Conservation (phyloP, 352 stramenopile genomes). For the Pythium vanterpoolii region DNA sequence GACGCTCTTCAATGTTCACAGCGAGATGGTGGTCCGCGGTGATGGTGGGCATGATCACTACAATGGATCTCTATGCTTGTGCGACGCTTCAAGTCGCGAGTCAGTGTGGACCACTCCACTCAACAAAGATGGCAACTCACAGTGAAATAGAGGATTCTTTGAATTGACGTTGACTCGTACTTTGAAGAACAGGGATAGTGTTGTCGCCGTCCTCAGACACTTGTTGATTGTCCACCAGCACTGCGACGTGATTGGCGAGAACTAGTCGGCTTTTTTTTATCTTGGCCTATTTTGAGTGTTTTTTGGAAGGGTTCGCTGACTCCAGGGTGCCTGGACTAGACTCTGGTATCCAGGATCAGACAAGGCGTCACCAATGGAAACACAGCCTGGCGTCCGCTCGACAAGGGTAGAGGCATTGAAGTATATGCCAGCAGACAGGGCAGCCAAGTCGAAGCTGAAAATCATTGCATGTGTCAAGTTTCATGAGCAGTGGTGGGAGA, state of each 20-base stretch:
- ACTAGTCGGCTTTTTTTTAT: conserved; percentile 11
- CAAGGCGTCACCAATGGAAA: conserved; percentile 17
- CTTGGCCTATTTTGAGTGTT: conserved; percentile 13
- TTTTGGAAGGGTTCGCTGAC: conserved; percentile 12
- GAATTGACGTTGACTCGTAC: conserved; percentile 13
- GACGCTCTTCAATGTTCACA: conserved; percentile 23
- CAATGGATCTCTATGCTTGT: not conserved
- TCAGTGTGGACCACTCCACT: conserved; percentile 10
- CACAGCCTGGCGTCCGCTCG: conserved; percentile 10
- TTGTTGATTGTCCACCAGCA: conserved; percentile 13
- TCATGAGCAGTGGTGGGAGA: not conserved
- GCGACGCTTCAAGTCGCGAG: conserved; percentile 11
- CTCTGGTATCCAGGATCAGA: conserved; percentile 19
- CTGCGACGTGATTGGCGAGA: conserved; percentile 13
- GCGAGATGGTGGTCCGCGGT: not conserved
- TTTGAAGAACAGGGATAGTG: conserved; percentile 1
- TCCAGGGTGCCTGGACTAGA: not conserved
- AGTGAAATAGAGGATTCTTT: not conserved
- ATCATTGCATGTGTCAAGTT: conserved; percentile 14
- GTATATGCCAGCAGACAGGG: conserved; percentile 6
- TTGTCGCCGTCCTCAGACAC: conserved; percentile 6
- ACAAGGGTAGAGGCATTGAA: conserved; percentile 8
- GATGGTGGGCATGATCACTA: conserved; percentile 4
- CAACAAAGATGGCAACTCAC: not conserved
- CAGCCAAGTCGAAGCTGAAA: conserved; percentile 3